These are phyloP conservation scores for Secale cereale DNA, from an alignment of 176 grass and related monocot species.

Conservation along the genomic window DNA sequence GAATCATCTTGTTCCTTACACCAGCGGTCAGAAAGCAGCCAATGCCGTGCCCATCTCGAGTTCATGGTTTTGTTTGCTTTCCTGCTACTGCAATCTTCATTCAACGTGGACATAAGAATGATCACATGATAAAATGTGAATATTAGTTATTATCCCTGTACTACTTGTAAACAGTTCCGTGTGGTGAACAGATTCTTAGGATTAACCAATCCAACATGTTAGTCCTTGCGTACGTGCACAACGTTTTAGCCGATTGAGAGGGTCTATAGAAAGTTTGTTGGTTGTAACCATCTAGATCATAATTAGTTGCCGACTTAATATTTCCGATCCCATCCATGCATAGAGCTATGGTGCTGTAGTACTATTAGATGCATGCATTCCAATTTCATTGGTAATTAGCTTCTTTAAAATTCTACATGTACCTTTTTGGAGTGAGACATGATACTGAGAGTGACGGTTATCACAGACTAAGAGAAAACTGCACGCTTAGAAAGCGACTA, in stretches of 20 bases:
- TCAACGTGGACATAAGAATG: background rate
- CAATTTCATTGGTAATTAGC: background rate
- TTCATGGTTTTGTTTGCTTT: background rate
- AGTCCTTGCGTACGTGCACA: background rate
- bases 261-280: background rate
- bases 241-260: background rate
- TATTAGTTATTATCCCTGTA: background rate
- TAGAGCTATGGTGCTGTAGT: background rate
- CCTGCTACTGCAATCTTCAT: constrained; percentile 1
- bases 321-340: background rate
- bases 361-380: background rate
- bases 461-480: background rate
- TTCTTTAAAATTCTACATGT: background rate
- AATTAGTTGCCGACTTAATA: background rate
- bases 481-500: background rate
- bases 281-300: background rate
- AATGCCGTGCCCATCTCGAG: background rate
- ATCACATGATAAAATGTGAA: background rate
- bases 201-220: background rate
- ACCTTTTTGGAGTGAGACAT: background rate
- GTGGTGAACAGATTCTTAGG: background rate
- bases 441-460: background rate
- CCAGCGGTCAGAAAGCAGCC: background rate
- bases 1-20: background rate
- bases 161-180: background rate